Evolutionary conservation across 305 asterid species (phyloP), one percentile per base, ranked within the genome.

Genomic region (Petunia hybrid): DNA sequence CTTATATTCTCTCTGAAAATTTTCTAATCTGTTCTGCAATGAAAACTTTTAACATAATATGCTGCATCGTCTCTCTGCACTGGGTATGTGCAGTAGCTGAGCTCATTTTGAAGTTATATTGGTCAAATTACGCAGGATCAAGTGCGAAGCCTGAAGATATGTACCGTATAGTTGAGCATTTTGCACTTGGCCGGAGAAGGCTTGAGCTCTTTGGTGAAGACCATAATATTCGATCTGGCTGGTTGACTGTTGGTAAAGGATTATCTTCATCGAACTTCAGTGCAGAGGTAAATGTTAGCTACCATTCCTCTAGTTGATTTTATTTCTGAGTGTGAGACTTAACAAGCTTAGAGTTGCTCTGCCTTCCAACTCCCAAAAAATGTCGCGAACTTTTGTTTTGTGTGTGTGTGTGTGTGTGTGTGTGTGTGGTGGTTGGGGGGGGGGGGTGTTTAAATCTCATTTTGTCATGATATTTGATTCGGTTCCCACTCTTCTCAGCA

Each of bases 151-250:
- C 99, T 61, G 99, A 94, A 90, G 99, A 97, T 84, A 94, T 94
- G 99, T 91, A 97, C 83, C 90, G 97, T 40, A 97, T 97, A 87
- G 79, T 97, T 62, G 99, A 97, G 89, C 99, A 97, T 88, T 97
- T 97, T 90, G 97, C 99, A 51, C 98, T 97, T 85, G 99, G 99
- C 46, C 92, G 98, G 81, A 91, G 99, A 87, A 89, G 99, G 89
- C 97, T 97, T 82, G 99, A 97, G 90, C 99, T 97, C 85, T 97
- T 97, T 76, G 99, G 99, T 80, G 99, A 89, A 86, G 99, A 97
- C 87, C 99, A 93, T 86, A 97, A 97, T 81, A 97, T 97, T 84
- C 97, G 99, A 74, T 75, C 98, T 62, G 99, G 99, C 85, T 97
- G 99, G 99, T 89, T 97, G 88, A 97, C 99, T 66, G 92, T 93